A percentile compares a stretch with the other conserved stretches of the same genome.
These are phyloP conservation scores for Cryptococcus sp. DNA, from an alignment of 1,284 basidiomycete species.

Conservation along the genomic window DNA sequence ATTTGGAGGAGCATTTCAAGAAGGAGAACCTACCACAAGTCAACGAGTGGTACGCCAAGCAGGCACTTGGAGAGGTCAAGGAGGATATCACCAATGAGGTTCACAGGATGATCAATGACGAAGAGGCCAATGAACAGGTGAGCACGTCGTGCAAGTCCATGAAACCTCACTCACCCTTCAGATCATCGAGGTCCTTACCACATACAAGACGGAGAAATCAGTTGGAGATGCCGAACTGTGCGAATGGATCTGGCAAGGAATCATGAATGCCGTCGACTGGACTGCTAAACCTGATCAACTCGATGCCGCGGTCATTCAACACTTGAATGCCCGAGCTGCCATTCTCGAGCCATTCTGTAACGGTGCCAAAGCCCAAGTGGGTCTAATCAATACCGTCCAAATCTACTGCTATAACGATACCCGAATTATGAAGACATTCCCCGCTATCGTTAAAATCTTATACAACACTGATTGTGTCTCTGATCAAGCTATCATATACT, in stretches of 20 bases:
- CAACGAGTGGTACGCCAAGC: conserved; percentile 87
- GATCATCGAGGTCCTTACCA: conserved; percentile 70
- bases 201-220: conserved; percentile 51
- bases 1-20: conserved; percentile 80
- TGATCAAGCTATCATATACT: conserved; percentile 94
- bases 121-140: conserved; percentile 62
- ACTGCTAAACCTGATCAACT: conserved; percentile 82
- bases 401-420: conserved; percentile 93
- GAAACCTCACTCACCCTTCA: conserved; percentile 33
- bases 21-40: conserved; percentile 69
- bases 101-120: conserved; percentile 54
- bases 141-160: conserved; percentile 21
- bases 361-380: conserved; percentile 81
- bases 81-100: conserved; percentile 59
- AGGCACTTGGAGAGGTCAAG: conserved; percentile 69
- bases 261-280: conserved; percentile 83
- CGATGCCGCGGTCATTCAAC: conserved; percentile 73
- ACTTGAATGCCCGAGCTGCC: conserved; percentile 73
- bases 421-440: conserved; percentile 86
- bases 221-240: conserved; percentile 79
- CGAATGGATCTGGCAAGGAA: conserved; percentile 83
- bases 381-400: conserved; percentile 88
- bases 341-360: conserved; percentile 84
- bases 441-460: conserved; percentile 88
- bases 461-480: conserved; percentile 93